phyloP scores from a whole-genome alignment of 202 grass and related monocot genomes.

The Saccharum hybrid region DNA sequence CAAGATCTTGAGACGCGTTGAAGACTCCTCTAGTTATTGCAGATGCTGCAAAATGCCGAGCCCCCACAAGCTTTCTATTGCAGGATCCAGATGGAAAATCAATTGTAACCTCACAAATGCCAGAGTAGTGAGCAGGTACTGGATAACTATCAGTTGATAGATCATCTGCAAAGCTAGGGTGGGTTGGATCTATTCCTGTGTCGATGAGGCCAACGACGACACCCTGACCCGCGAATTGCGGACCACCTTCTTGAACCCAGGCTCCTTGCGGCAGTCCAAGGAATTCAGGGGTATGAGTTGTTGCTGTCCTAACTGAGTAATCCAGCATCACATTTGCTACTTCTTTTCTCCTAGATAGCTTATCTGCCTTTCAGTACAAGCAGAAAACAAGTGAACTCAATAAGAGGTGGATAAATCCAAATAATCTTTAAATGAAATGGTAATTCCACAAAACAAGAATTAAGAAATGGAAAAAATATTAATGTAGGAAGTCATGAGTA shows the following conservation, averaged over 20 bases:
- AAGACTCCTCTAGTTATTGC: constrained; percentile 95
- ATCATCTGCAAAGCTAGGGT: constrained; percentile 85
- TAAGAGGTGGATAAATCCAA: constrained; percentile 5
- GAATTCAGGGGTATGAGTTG: constrained; percentile 96
- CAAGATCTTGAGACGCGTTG: constrained; percentile 86
- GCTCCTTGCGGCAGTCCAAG: constrained; percentile 86
- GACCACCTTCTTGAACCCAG: constrained; percentile 89
- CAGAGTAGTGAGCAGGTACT: constrained; percentile 82
- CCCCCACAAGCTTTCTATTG: constrained; percentile 96
- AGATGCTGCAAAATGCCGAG: constrained; percentile 99
- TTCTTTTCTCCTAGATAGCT: constrained; percentile 77
- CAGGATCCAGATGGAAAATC: constrained; percentile 99
- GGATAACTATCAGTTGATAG: constrained; percentile 71
- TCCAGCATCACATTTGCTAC: constrained; percentile 85
- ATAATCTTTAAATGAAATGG: constrained; percentile 14
- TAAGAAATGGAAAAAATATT: not conserved
- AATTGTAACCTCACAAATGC: constrained; percentile 90
- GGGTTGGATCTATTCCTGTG: constrained; percentile 92
- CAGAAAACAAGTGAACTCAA: constrained; percentile 46
- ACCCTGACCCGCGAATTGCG: constrained; percentile 81
- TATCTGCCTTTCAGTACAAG: constrained; percentile 74
- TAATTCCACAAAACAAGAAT: not conserved
- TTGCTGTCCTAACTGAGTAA: constrained; percentile 88
- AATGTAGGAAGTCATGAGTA: not conserved
- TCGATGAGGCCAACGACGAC: constrained; percentile 91